phyloP scores from a whole-genome alignment of 2,329 filamentous ascomycete genomes.

The Exophiala bonariae region DNA sequence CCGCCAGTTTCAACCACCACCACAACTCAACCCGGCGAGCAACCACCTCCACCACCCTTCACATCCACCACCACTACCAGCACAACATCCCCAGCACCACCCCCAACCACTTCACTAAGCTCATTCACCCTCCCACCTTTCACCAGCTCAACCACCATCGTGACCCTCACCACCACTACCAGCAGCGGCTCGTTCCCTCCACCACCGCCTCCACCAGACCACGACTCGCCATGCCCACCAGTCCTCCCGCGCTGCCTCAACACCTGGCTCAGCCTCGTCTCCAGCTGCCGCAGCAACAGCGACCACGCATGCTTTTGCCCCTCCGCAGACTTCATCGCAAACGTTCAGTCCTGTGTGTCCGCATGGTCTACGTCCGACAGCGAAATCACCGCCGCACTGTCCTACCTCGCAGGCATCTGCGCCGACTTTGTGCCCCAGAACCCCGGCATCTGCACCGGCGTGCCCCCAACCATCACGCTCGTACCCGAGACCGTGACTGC shows the following conservation, averaged over 20 bases:
- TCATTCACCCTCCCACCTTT: constrained; percentile 4
- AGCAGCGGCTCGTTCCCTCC: constrained; percentile 7
- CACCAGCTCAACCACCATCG: constrained; percentile 22
- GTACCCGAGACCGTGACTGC: constrained; percentile 53
- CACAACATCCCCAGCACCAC: constrained; percentile 4
- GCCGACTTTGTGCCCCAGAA: constrained; percentile 64
- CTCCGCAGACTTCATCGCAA: constrained; percentile 70
- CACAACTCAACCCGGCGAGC: constrained; percentile 2
- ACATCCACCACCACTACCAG: constrained; percentile 7
- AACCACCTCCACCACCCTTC: constrained; percentile 4
- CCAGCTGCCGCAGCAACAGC: constrained; percentile 79
- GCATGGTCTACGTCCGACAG: constrained; percentile 69
- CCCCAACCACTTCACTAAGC: constrained; percentile 14
- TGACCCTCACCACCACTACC: constrained; percentile 29
- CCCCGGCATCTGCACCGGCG: constrained; percentile 78
- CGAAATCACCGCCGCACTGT: constrained; percentile 69
- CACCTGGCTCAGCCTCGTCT: constrained; percentile 73
- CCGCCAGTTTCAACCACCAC: not conserved
- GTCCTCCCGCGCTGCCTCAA: constrained; percentile 87
- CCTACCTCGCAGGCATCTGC: constrained; percentile 91
- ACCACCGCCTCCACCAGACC: constrained; percentile 30
- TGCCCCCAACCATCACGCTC: constrained; percentile 62
- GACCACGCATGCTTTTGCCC: constrained; percentile 87
- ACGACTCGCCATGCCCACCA: constrained; percentile 54
- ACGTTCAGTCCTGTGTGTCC: constrained; percentile 78